Base-by-base conservation (phyloP, 768 basidiomycete species). In the Agrocybe chaxingu region DNA sequence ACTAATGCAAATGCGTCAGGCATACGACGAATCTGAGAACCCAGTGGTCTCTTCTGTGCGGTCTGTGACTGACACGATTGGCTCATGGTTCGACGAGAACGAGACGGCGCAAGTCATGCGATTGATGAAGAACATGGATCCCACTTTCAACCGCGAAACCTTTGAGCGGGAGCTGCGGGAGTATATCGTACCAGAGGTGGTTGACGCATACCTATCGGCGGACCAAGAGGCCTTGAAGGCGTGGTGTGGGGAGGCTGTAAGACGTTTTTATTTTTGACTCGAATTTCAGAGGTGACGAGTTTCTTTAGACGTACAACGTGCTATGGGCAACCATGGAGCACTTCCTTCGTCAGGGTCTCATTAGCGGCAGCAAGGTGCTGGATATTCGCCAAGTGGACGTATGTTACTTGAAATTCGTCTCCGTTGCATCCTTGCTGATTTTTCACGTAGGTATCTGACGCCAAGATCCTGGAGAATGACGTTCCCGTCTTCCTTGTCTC, bases 341-440 rank as follows among this genome's bases (percentile, higher is more conserved):
- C 59, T 98, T 93, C 65, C 79, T 95, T 43, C 79, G 81, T 34
- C 93, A 96, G 62, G n/a, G 96, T 1, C 78, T 98, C 19, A 74
- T 96, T 56, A 92, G 90, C 56, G 92, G 95, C 63, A 93, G 90
- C 68, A 92, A 92, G 62, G 89, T 97, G 13, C 82, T 98, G 13
- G 96, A 98, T 70, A 98, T 99, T 63, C 89, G 93, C 50, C 88
- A 96, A 73, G 94, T 99, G 37, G 97, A 99, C 67, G 93, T 98
- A 65, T 53, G 87, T 73, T 45, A 8, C 31, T 19, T 12, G 51
- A 13, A n/a, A 11, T 38, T 34, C 48, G 3, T 8, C 39, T 37
- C 41, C 38, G 9, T 3, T 41, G 36, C n/a, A 24, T 53, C 38
- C 10, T 9, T 34, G 4, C 16, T 35, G 30, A 31, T 36, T 55